Conservation (phyloP, 495 filamentous ascomycete genomes). For the Paragyromitra xinjiangensis region DNA sequence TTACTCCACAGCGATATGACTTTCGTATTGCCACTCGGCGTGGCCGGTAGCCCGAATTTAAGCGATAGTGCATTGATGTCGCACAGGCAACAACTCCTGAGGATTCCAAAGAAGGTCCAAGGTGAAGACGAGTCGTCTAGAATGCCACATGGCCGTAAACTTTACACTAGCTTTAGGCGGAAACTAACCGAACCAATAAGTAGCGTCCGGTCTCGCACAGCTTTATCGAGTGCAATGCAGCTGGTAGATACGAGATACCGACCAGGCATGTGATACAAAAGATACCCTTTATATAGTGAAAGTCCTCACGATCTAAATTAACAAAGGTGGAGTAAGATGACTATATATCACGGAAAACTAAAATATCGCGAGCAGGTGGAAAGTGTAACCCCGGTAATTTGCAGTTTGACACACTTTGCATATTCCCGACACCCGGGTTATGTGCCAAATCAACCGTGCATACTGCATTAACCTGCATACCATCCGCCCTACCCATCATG, state of each 20-base stretch:
- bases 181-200: constrained; percentile 11
- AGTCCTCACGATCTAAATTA: background rate
- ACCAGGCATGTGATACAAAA: constrained; percentile 14
- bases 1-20: background rate
- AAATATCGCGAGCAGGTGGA: background rate
- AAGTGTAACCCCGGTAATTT: constrained; percentile 8
- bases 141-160: background rate
- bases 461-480: constrained; percentile 19
- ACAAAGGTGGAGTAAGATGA: too few relatives aligned
- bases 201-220: background rate
- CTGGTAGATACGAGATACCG: constrained; percentile 16
- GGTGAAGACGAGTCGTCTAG: background rate
- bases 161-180: background rate
- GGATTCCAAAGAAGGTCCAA: constrained; percentile 3
- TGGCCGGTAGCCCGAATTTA: constrained; percentile 10
- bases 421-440: constrained; percentile 43
- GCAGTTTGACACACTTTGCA: constrained; percentile 23
- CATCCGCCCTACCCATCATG: constrained; percentile 5
- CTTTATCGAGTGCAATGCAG: background rate
- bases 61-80: constrained; percentile 16
- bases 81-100: background rate
- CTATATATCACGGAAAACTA: background rate
- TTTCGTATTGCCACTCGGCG: constrained; percentile 8
- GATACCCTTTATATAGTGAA: constrained; percentile 1
- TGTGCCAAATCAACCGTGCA: constrained; percentile 33